phyloP scores from a whole-genome alignment of 805 yeast species.

The Kurtzmaniella fragi region DNA sequence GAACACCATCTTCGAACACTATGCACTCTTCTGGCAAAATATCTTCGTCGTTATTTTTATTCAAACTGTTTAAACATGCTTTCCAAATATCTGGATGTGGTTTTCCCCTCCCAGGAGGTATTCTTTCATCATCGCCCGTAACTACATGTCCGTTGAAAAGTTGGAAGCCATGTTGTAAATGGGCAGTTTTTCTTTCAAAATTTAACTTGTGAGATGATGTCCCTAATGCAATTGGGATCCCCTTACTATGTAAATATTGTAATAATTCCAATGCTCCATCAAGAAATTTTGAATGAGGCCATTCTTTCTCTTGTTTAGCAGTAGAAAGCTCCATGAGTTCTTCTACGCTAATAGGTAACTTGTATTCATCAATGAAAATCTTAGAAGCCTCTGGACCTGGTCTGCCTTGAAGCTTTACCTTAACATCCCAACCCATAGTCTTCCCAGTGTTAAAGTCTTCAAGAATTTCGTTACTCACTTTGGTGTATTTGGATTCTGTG shows the following conservation, averaged over 20 bases:
- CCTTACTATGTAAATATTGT: slow-evolving; percentile 41
- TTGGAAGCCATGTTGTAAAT: slow-evolving; percentile 58
- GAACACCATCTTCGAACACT: slow-evolving; percentile 92
- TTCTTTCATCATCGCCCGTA: slow-evolving; percentile 84
- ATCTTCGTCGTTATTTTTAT: slow-evolving; percentile 51
- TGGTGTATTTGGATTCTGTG: slow-evolving; percentile 89
- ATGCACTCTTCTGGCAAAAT: slow-evolving; percentile 68
- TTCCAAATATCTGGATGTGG: slow-evolving; percentile 94
- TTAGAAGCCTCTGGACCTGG: slow-evolving; percentile 78
- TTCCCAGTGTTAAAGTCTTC: slow-evolving; percentile 63
- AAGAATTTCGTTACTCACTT: slow-evolving; percentile 62
- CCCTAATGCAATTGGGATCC: slow-evolving; percentile 83
- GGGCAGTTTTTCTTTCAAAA: slow-evolving; percentile 67
- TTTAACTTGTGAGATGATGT: slow-evolving; percentile 71
- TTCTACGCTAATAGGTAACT: slow-evolving; percentile 59
- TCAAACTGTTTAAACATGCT: slow-evolving; percentile 67
- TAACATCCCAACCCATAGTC: slow-evolving; percentile 85
- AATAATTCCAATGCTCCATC: slow-evolving; percentile 84
- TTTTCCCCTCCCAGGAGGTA: slow-evolving; percentile 84
- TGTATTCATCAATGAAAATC: slow-evolving; percentile 61
- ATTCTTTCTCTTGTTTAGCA: slow-evolving; percentile 49
- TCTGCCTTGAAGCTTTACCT: slow-evolving; percentile 81
- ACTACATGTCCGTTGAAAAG: slow-evolving; percentile 62
- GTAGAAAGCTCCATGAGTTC: slow-evolving; percentile 53
- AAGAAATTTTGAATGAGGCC: slow-evolving; percentile 63